Percentiles rank a stretch among this genome's conserved stretches.
Evolutionary conservation across 345 rosid species (phyloP).

Genomic region (Atalantia buxifolia): DNA sequence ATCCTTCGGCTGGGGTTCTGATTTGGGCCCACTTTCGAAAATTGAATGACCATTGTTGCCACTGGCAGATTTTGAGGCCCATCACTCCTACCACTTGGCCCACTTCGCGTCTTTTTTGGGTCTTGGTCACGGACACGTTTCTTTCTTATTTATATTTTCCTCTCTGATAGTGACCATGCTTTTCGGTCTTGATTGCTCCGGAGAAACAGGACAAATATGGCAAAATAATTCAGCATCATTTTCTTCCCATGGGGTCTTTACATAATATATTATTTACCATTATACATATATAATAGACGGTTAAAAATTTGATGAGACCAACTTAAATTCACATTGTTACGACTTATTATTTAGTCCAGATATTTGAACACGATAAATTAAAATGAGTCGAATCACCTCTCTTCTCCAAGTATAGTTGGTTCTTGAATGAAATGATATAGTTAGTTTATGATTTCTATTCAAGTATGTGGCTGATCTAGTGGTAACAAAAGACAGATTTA

Average conservation of each 20-base stretch:
- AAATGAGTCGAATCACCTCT: too few relatives aligned
- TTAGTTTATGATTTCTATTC: too few relatives aligned
- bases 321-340: too few relatives aligned
- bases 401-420: too few relatives aligned
- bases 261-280: not conserved
- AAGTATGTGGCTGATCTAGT: too few relatives aligned
- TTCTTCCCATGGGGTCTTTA: not conserved
- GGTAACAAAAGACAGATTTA: too few relatives aligned
- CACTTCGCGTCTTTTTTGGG: constrained; percentile 25
- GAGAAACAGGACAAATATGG: not conserved
- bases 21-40: constrained; percentile 26
- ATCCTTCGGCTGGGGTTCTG: constrained; percentile 21
- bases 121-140: not conserved
- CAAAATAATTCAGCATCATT: not conserved
- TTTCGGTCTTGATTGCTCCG: not conserved
- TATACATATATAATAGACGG: not conserved
- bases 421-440: too few relatives aligned
- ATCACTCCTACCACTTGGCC: constrained; percentile 21
- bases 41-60: constrained; percentile 6
- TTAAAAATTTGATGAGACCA: too few relatives aligned
- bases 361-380: too few relatives aligned
- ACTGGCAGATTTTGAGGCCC: constrained; percentile 22
- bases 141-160: not conserved
- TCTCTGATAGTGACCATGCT: not conserved
- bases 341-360: too few relatives aligned